Percentiles rank a stretch among this genome's conserved stretches.
These are phyloP conservation scores for Lentinula sp. DNA, from an alignment of 768 basidiomycete species.

Conservation along the genomic window DNA sequence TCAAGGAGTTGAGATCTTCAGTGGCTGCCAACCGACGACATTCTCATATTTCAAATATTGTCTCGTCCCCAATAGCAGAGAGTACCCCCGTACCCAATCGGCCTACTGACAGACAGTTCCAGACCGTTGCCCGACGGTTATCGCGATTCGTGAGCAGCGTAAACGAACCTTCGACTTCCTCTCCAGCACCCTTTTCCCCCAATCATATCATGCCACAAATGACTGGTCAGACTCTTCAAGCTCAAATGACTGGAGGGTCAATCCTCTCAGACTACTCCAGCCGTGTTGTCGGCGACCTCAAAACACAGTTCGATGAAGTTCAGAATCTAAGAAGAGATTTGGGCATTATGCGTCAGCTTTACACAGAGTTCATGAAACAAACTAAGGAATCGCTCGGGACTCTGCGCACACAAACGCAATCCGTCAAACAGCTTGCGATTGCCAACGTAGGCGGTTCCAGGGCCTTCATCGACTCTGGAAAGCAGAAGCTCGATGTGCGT, in stretches of 20 bases:
- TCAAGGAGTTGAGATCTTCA: constrained; percentile 77
- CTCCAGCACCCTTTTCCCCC: constrained; percentile 16
- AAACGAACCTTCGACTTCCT: constrained; percentile 23
- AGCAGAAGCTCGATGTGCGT: constrained; percentile 82
- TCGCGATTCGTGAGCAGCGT: constrained; percentile 51
- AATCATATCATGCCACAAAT: constrained; percentile 36
- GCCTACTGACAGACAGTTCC: constrained; percentile 75
- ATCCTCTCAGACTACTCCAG: constrained; percentile 64
- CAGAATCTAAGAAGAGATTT: constrained; percentile 91
- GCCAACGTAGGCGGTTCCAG: constrained; percentile 81
- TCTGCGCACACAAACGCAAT: constrained; percentile 78
- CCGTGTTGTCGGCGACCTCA: constrained; percentile 75
- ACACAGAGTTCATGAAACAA: constrained; percentile 88
- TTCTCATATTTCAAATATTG: constrained; percentile 39
- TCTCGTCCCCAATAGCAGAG: constrained; percentile 39
- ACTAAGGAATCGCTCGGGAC: constrained; percentile 81
- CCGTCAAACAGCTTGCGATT: constrained; percentile 81
- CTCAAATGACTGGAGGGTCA: constrained; percentile 74
- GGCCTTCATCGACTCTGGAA: constrained; percentile 86
- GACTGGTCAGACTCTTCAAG: constrained; percentile 64
- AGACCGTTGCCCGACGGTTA: constrained; percentile 63
- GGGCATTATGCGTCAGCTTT: constrained; percentile 89
- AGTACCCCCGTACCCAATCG: constrained; percentile 58
- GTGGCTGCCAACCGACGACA: constrained; percentile 52
- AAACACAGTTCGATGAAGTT: constrained; percentile 92